Conservation (phyloP, 768 basidiomycete species). For the Auriscalpium orientale region DNA sequence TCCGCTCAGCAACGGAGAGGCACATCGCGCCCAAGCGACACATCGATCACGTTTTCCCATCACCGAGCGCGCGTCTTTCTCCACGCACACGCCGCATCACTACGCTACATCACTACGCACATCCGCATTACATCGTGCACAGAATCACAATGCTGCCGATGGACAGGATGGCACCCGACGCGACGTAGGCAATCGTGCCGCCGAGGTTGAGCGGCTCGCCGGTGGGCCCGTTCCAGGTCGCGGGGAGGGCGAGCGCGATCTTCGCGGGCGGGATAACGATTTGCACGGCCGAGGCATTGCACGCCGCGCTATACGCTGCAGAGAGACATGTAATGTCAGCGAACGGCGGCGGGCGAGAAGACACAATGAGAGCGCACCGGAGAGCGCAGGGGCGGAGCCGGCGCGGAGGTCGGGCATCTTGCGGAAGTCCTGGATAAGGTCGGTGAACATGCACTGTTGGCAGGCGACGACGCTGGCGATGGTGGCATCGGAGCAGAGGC, state of each 20-base stretch:
- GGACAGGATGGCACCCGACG: slow-evolving; percentile 39
- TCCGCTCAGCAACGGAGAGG: too few relatives aligned
- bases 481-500: slow-evolving; percentile 45
- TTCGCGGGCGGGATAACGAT: slow-evolving; percentile 30
- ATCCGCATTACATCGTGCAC: slow-evolving; percentile 37
- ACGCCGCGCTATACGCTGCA: slow-evolving; percentile 26
- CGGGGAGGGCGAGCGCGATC: slow-evolving; percentile 38
- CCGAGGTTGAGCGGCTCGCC: slow-evolving; percentile 37
- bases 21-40: too few relatives aligned
- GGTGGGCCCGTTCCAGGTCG: slow-evolving; percentile 55
- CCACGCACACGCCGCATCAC: too few relatives aligned
- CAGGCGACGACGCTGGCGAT: slow-evolving; percentile 40
- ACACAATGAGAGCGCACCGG: slow-evolving; percentile 31
- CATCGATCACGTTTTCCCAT: too few relatives aligned
- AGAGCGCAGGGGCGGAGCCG: slow-evolving; percentile 53
- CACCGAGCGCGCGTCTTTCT: too few relatives aligned
- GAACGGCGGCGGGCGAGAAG: not conserved
- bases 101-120: too few relatives aligned
- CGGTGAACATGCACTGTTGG: slow-evolving; percentile 61
- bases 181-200: slow-evolving; percentile 38
- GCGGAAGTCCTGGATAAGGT: slow-evolving; percentile 43
- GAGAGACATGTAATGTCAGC: not conserved
- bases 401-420: slow-evolving; percentile 42
- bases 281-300: slow-evolving; percentile 27
- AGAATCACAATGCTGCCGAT: slow-evolving; percentile 41